Percentiles rank a stretch among this genome's conserved stretches.
Evolutionary conservation across 2,329 filamentous ascomycete species (phyloP).

Genomic region (Mycosphaerella sp.): DNA sequence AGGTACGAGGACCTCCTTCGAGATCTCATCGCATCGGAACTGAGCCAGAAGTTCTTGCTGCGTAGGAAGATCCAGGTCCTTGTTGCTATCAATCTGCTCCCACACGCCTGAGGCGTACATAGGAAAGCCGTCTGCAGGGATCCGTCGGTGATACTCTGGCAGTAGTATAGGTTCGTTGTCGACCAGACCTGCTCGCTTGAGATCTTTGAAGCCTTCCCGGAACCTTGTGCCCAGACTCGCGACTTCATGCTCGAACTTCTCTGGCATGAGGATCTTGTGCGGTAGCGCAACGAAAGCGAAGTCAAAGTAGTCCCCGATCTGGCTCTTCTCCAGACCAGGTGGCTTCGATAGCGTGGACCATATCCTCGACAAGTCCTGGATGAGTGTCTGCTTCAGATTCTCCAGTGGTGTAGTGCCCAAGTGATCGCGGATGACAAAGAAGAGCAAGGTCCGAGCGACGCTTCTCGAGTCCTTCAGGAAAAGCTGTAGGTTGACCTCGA

Average conservation of each 20-base stretch:
- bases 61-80: slow-evolving; percentile 91
- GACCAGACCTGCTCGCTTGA: slow-evolving; percentile 53
- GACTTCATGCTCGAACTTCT: slow-evolving; percentile 79
- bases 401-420: slow-evolving; percentile 83
- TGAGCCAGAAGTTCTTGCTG: slow-evolving; percentile 96
- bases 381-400: slow-evolving; percentile 82
- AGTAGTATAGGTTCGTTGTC: slow-evolving; percentile 80
- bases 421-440: slow-evolving; percentile 98
- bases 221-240: slow-evolving; percentile 76
- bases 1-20: slow-evolving; percentile 73
- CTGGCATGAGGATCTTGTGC: slow-evolving; percentile 92
- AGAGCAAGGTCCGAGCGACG: slow-evolving; percentile 82
- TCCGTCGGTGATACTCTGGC: slow-evolving; percentile 89
- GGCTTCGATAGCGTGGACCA: slow-evolving; percentile 94
- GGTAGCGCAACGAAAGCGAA: slow-evolving; percentile 94
- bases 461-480: slow-evolving; percentile 96
- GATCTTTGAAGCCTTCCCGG: slow-evolving; percentile 68
- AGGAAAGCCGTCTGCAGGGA: slow-evolving; percentile 94
- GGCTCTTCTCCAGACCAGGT: slow-evolving; percentile 75
- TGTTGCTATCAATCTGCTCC: slow-evolving; percentile 99
- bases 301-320: slow-evolving; percentile 96
- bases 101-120: slow-evolving; percentile 90
- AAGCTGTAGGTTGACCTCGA: slow-evolving; percentile 95
- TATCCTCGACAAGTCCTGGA: slow-evolving; percentile 85
- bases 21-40: slow-evolving; percentile 96